These are phyloP conservation scores for Malus hybrid DNA, from an alignment of 331 rosid genomes.

Conservation along the genomic window DNA sequence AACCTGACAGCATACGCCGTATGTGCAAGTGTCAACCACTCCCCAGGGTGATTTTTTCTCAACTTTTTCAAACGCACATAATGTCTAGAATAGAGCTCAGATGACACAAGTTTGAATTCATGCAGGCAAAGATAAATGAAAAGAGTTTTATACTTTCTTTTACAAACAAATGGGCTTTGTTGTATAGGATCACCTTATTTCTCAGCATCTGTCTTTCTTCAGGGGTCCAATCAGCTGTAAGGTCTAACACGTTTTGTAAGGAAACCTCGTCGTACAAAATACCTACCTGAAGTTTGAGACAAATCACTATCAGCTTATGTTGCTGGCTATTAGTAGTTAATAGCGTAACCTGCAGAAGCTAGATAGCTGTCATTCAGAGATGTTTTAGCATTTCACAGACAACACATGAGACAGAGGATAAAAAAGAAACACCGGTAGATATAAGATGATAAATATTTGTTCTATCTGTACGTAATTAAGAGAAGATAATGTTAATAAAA, in stretches of 20 bases:
- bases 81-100: background rate
- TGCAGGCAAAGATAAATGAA: background rate
- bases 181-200: slow-evolving; percentile 51
- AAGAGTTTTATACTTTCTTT: background rate
- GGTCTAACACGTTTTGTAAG: slow-evolving; percentile 65
- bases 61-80: background rate
- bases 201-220: slow-evolving; percentile 87
- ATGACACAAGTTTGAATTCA: background rate
- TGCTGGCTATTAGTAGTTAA: slow-evolving; percentile 10
- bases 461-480: background rate
- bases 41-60: background rate
- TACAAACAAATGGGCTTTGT: background rate
- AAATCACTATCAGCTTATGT: slow-evolving; percentile 13
- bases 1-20: background rate
- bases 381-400: background rate
- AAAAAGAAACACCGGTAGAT: background rate
- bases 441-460: background rate
- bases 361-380: background rate
- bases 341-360: background rate
- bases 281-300: slow-evolving; percentile 65
- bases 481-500: no score
- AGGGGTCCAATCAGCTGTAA: slow-evolving; percentile 82
- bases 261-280: slow-evolving; percentile 74
- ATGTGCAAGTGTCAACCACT: background rate
- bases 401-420: background rate